Conservation (phyloP, 345 rosid species). For the Eucalyptus urophylla region DNA sequence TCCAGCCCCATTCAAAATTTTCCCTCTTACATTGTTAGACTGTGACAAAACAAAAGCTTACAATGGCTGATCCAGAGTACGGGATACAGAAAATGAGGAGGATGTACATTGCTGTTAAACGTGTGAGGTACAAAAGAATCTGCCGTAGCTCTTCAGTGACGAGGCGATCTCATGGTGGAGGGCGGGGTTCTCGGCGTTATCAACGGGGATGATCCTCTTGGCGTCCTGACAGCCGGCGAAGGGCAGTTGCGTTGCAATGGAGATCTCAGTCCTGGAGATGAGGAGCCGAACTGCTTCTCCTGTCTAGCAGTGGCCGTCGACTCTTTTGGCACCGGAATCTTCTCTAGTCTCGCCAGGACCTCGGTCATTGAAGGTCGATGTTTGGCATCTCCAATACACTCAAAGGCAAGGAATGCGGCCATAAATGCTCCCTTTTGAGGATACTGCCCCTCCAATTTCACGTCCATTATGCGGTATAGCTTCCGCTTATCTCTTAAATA, state of each 20-base stretch:
- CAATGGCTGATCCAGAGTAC: neutral
- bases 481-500: slow-evolving; percentile 48
- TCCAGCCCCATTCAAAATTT: neutral
- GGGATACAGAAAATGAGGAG: neutral
- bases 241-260: neutral
- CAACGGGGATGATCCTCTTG: neutral
- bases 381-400: slow-evolving; percentile 52
- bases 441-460: slow-evolving; percentile 60
- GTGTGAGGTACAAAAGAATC: neutral
- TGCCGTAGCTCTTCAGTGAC: neutral
- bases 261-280: neutral
- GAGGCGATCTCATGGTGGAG: neutral
- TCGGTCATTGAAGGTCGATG: slow-evolving; percentile 56
- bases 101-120: neutral
- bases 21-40: neutral
- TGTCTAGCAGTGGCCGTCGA: neutral
- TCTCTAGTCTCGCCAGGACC: slow-evolving; percentile 32
- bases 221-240: neutral
- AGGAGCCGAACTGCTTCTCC: neutral
- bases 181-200: neutral
- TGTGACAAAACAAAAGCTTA: neutral
- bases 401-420: slow-evolving; percentile 44
- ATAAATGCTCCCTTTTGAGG: slow-evolving; percentile 46
- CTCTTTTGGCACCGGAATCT: slow-evolving; percentile 6
- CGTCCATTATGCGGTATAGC: slow-evolving; percentile 63